phyloP scores from a whole-genome alignment of 1,284 basidiomycete species.

The Apiotrichum siamense region DNA sequence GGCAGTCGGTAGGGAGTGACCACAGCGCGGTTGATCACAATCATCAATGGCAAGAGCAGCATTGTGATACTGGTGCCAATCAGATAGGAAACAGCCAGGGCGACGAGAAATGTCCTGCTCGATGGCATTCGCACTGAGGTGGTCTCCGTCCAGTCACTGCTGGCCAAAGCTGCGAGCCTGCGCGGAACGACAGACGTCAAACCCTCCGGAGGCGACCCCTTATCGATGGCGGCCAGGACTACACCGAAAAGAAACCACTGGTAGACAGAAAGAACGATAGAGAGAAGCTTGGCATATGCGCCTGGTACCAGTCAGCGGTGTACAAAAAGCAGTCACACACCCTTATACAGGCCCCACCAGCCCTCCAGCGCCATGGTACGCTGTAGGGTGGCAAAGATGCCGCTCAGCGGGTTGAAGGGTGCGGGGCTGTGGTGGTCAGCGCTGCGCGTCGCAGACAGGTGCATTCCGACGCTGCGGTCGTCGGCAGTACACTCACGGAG shows the following conservation, averaged over 20 bases:
- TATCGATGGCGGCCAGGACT: no score
- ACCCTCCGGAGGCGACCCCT: no score
- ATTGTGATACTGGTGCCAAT: conserved; percentile 58
- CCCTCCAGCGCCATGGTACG: conserved; percentile 75
- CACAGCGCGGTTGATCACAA: conserved; percentile 73
- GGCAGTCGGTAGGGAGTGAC: conserved; percentile 77
- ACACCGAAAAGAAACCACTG: no score
- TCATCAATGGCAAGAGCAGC: conserved; percentile 67
- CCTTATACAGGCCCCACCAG: conserved; percentile 73
- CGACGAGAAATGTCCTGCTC: no score
- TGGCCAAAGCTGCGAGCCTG: no score
- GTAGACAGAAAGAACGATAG: neutral
- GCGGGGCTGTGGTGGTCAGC: neutral
- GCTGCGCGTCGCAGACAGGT: neutral
- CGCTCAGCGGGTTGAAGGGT: conserved; percentile 23
- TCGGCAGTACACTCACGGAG: conserved; percentile 28
- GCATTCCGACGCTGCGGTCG: neutral
- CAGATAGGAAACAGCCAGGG: no score
- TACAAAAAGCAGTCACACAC: conserved; percentile 50
- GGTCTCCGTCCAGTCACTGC: no score
- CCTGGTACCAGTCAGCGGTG: neutral
- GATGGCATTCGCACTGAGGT: no score
- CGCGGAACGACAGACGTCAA: no score
- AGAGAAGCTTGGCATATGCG: neutral
- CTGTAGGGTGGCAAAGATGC: conserved; percentile 55